Evolutionary conservation across 225 moss, liverwort and hornwort genomes (phyloP), one percentile per base, ranked within the genome.

Genomic region (Physcomitrellopsis africana): DNA sequence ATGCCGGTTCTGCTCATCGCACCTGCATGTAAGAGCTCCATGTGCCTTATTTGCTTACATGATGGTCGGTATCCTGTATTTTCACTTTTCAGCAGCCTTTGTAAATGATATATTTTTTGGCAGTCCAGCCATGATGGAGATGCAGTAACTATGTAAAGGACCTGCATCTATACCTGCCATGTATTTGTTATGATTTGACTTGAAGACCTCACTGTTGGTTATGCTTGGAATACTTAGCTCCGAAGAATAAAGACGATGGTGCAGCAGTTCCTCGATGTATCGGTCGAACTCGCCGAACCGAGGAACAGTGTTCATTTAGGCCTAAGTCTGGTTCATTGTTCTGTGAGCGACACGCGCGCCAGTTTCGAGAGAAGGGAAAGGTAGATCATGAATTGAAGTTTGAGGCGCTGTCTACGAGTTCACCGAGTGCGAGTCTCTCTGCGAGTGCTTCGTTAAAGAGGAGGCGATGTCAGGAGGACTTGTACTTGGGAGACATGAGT

Each of bases 281-380:
- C 60, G 89, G 91, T 60, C 88, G 89, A 51, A 94, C 90, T 51
- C 84, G 80, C 9, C 84, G 94, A 52, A 85, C 72, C 27, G 94
- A 87, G 54, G 90, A 83, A 2, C 93, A 80, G 63, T 94, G 94
- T 37, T 84, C 81, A 17, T 90, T 89, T 65, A 85, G 83, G 75
- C 81, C 90, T 47, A 89, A 78, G 74, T 68, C 78, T 67, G 92
- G 94, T 20, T 79, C 85, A 52, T 15, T 61, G 73, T 86, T 69
- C 32, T 94, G 94, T 64, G 81, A 87, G 73, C 85, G 87, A 29
- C 92, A 94, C 51, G 26, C 71, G 49, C 79, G 72, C 29, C 79
- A 83, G 20, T 43, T 68, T 37, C 75, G 68, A 75, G 77, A 78
- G 56, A 77, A 75, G 61, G 74, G 77, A 51, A 62, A 45, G 19